A percentile compares a stretch with the other conserved stretches of the same genome.
Evolutionary conservation across 2,329 filamentous ascomycete species (phyloP).

Genomic region (Biscogniauxia sp.): DNA sequence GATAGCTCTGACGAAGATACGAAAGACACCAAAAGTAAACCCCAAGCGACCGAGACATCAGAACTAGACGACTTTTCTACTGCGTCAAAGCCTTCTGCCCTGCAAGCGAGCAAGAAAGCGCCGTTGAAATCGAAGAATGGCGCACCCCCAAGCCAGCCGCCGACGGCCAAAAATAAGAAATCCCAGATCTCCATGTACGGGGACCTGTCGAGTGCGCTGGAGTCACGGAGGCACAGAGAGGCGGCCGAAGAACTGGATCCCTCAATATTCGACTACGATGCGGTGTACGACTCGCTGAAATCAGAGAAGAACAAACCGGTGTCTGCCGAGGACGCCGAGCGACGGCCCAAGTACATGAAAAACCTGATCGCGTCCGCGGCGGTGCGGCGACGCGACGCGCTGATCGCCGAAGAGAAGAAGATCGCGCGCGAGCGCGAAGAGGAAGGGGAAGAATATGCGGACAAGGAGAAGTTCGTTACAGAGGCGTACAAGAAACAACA

Average conservation of each 20-base stretch:
- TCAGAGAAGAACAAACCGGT: constrained; percentile 51
- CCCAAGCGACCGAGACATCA: constrained; percentile 55
- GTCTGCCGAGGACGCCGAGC: constrained; percentile 50
- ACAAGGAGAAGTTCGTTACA: constrained; percentile 85
- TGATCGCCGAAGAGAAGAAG: constrained; percentile 78
- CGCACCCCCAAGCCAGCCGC: constrained; percentile 35
- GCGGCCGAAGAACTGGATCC: constrained; percentile 67
- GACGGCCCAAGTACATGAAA: constrained; percentile 76
- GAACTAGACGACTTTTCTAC: constrained; percentile 54
- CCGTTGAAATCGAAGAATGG: constrained; percentile 29
- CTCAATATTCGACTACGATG: constrained; percentile 82
- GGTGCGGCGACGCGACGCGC: constrained; percentile 71
- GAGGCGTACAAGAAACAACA: constrained; percentile 80
- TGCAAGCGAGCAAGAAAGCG: constrained; percentile 31
- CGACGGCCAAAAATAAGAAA: constrained; percentile 45
- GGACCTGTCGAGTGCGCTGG: constrained; percentile 64
- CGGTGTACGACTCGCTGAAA: constrained; percentile 75
- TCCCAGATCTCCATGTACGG: constrained; percentile 49
- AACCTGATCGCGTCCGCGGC: constrained; percentile 71
- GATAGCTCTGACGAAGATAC: constrained; percentile 54
- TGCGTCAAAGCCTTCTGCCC: constrained; percentile 18
- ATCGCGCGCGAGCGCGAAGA: constrained; percentile 74
- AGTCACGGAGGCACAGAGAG: constrained; percentile 61
- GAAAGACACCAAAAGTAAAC: constrained; percentile 29
- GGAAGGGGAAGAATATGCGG: constrained; percentile 77